Evolutionary conservation across 371 early-diverging fungal species (phyloP).

Genomic region (Homolaphlyctis polyrhiza): DNA sequence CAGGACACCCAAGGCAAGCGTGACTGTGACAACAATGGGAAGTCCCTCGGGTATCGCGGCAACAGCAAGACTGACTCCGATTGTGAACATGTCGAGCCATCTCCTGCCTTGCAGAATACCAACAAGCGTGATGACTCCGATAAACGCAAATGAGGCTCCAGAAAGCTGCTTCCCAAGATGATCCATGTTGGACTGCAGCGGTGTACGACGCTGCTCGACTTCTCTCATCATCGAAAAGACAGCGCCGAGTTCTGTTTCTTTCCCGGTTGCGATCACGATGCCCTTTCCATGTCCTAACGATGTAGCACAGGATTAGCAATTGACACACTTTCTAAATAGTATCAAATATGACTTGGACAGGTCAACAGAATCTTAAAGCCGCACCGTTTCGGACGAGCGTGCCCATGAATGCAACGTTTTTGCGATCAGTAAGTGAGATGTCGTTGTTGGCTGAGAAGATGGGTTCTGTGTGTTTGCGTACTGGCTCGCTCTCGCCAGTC

Average conservation of each 20-base stretch:
- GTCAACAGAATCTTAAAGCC: no score
- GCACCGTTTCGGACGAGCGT: slow-evolving; percentile 72
- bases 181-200: slow-evolving; percentile 84
- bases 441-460: slow-evolving; percentile 40
- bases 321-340: background rate
- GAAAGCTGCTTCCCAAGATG: slow-evolving; percentile 81
- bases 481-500: slow-evolving; percentile 84
- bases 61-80: slow-evolving; percentile 85
- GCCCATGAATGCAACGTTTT: slow-evolving; percentile 86
- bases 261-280: slow-evolving; percentile 79
- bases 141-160: slow-evolving; percentile 77
- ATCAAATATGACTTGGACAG: background rate
- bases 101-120: slow-evolving; percentile 82
- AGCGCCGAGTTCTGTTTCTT: slow-evolving; percentile 80
- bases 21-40: slow-evolving; percentile 89
- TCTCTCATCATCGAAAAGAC: slow-evolving; percentile 83
- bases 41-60: slow-evolving; percentile 95
- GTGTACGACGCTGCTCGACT: slow-evolving; percentile 75
- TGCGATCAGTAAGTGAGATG: slow-evolving; percentile 66
- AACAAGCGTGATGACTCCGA: slow-evolving; percentile 81
- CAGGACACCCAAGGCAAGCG: slow-evolving; percentile 82
- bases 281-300: slow-evolving; percentile 65
- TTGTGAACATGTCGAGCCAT: slow-evolving; percentile 95
- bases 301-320: no score
- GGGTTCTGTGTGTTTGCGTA: slow-evolving; percentile 58